Conservation (phyloP, 805 yeast species). For the Saturnispora sekii region DNA sequence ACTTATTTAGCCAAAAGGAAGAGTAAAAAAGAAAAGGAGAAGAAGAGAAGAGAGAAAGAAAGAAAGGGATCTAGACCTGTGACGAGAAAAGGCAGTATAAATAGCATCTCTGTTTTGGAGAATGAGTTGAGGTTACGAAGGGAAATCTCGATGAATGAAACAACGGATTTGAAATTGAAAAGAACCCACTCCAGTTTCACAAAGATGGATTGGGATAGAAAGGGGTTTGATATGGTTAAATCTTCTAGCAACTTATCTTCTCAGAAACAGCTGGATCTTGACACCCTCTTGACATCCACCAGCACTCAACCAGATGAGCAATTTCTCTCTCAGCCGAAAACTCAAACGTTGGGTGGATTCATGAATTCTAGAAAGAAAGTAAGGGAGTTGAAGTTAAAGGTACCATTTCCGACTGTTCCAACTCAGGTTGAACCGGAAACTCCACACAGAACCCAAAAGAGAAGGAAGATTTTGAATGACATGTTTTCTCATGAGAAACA, state of each 20-base stretch:
- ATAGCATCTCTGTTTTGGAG: not conserved
- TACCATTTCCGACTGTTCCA: constrained; percentile 12
- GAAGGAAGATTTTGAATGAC: constrained; percentile 1
- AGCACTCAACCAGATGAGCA: not conserved
- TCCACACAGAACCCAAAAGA: not conserved
- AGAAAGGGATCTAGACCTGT: not conserved
- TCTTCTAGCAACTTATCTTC: constrained; percentile 7
- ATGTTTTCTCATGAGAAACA: constrained; percentile 5
- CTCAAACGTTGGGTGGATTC: constrained; percentile 7
- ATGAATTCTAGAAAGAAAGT: constrained; percentile 10
- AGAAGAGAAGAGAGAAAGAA: constrained; percentile 5
- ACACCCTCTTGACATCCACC: not conserved
- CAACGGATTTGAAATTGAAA: constrained; percentile 15
- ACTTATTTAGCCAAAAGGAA: constrained; percentile 13
- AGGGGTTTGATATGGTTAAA: constrained; percentile 27
- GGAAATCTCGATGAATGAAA: constrained; percentile 7
- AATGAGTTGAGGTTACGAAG: constrained; percentile 1
- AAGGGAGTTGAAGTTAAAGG: constrained; percentile 11
- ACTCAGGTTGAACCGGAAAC: not conserved
- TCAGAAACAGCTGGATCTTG: not conserved
- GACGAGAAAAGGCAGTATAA: not conserved
- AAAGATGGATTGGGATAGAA: constrained; percentile 19
- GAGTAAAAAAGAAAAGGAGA: constrained; percentile 4
- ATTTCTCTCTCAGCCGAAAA: not conserved
- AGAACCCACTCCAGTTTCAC: constrained; percentile 19